These are phyloP conservation scores for Cercospora canescens DNA, from an alignment of 2,329 filamentous ascomycete species.

Conservation along the genomic window DNA sequence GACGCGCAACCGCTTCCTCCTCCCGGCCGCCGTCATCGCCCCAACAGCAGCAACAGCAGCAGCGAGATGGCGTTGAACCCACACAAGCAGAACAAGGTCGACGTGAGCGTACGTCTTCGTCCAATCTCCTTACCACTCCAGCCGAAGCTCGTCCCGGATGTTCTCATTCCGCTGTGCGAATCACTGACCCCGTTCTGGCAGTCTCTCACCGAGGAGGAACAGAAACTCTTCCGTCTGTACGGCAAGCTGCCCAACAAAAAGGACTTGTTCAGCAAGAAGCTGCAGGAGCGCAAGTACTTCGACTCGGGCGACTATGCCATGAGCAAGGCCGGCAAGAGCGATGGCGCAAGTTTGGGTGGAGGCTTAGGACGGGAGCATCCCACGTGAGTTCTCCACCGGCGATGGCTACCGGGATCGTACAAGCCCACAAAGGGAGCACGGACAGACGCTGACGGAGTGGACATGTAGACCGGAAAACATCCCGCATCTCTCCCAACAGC, in stretches of 20 bases:
- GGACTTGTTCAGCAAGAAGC: conserved; percentile 94
- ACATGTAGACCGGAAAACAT: conserved; percentile 38
- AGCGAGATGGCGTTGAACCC: conserved; percentile 67
- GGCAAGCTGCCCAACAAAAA: conserved; percentile 97
- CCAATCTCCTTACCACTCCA: neutral
- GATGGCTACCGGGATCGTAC: neutral
- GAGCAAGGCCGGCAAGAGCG: conserved; percentile 93
- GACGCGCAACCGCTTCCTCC: neutral
- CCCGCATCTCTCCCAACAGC: conserved; percentile 37
- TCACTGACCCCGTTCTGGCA: conserved; percentile 13
- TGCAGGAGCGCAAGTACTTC: conserved; percentile 99
- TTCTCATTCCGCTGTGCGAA: conserved; percentile 9
- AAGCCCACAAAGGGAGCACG: too few species aligned
- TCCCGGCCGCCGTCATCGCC: neutral
- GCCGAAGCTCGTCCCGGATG: conserved; percentile 1
- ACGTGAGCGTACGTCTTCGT: conserved; percentile 74
- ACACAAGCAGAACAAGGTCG: conserved; percentile 97
- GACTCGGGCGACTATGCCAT: conserved; percentile 94
- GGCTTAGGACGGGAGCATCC: conserved; percentile 94
- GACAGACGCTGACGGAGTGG: conserved; percentile 10
- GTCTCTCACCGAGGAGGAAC: conserved; percentile 88
- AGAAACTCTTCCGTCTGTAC: conserved; percentile 94
- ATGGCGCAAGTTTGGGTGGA: conserved; percentile 75
- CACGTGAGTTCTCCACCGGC: conserved; percentile 53
- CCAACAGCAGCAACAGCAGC: neutral